phyloP scores from a whole-genome alignment of 2,329 filamentous ascomycete genomes.

The Lomentospora prolificans region DNA sequence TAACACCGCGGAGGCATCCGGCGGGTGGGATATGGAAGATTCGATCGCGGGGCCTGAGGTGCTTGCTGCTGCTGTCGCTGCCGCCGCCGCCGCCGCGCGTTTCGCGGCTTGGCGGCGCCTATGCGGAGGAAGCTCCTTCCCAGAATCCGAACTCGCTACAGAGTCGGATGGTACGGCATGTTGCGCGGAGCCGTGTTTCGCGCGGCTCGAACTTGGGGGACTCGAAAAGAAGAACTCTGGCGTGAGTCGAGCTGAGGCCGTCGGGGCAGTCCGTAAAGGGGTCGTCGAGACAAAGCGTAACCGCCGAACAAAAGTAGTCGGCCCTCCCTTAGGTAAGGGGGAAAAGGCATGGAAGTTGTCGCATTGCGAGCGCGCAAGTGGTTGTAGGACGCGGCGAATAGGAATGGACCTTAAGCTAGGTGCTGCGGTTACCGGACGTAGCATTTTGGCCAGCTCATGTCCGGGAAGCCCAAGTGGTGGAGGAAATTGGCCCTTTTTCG shows the following conservation, averaged over 20 bases:
- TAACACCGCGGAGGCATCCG: constrained; percentile 45
- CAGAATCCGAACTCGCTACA: neutral
- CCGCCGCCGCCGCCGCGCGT: constrained; percentile 9
- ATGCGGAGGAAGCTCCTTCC: constrained; percentile 9
- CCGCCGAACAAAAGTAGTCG: neutral
- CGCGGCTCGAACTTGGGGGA: neutral
- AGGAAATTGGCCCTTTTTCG: neutral
- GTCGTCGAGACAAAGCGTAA: neutral
- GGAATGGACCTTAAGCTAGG: constrained; percentile 3
- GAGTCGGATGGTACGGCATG: neutral
- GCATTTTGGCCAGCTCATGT: constrained; percentile 5
- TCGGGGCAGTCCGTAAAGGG: neutral
- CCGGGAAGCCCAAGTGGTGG: neutral
- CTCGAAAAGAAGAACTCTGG: constrained; percentile 6
- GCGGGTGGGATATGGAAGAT: constrained; percentile 24
- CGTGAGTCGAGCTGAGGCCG: neutral
- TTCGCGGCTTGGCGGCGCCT: constrained; percentile 12
- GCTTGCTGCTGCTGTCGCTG: constrained; percentile 6
- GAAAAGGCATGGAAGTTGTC: neutral
- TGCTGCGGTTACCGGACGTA: constrained; percentile 7
- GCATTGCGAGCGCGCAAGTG: neutral
- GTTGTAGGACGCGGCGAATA: neutral
- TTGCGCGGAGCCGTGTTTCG: neutral
- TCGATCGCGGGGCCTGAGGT: constrained; percentile 3
- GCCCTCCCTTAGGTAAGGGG: neutral